These are phyloP conservation scores for Cystofilobasidium ferigula DNA, from an alignment of 768 basidiomycete species.

Conservation along the genomic window DNA sequence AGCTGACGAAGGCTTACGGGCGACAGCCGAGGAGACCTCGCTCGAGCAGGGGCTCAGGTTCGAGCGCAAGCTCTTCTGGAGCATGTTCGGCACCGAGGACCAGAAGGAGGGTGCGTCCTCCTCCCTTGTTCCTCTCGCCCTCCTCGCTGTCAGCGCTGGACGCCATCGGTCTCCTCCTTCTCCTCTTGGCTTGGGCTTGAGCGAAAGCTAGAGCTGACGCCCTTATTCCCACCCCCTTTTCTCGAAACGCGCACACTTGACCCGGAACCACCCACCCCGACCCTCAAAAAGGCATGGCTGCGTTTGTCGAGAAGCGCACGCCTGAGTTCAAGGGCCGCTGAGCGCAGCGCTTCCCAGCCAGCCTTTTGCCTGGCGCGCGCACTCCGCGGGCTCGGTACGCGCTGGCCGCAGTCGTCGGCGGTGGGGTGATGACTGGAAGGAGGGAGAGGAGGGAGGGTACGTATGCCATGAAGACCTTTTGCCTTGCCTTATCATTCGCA, in stretches of 20 bases:
- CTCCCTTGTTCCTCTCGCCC: not conserved
- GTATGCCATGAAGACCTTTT: too few species aligned
- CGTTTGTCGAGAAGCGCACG: slow-evolving; percentile 88
- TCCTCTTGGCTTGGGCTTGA: too few species aligned
- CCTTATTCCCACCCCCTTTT: not conserved
- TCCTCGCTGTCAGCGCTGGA: too few species aligned
- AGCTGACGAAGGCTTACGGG: too few species aligned
- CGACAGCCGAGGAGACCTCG: slow-evolving; percentile 62
- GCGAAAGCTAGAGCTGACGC: not conserved
- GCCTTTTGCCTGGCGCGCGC: too few species aligned
- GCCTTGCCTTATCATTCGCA: too few species aligned
- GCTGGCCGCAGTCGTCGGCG: too few species aligned
- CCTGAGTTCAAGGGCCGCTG: slow-evolving; percentile 59
- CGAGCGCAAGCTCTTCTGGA: slow-evolving; percentile 82
- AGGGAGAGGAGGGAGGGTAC: too few species aligned
- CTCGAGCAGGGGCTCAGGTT: slow-evolving; percentile 73
- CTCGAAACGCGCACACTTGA: not conserved
- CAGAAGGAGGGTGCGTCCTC: slow-evolving; percentile 70
- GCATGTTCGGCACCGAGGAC: slow-evolving; percentile 81
- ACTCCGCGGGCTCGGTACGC: too few species aligned
- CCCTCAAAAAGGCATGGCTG: slow-evolving; percentile 67
- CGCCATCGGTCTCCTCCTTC: too few species aligned
- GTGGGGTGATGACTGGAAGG: too few species aligned
- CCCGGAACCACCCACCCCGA: not conserved
- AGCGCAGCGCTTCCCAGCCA: not conserved